Evolutionary conservation across 768 basidiomycete genomes (phyloP).

Genomic region (Suillus plorans): DNA sequence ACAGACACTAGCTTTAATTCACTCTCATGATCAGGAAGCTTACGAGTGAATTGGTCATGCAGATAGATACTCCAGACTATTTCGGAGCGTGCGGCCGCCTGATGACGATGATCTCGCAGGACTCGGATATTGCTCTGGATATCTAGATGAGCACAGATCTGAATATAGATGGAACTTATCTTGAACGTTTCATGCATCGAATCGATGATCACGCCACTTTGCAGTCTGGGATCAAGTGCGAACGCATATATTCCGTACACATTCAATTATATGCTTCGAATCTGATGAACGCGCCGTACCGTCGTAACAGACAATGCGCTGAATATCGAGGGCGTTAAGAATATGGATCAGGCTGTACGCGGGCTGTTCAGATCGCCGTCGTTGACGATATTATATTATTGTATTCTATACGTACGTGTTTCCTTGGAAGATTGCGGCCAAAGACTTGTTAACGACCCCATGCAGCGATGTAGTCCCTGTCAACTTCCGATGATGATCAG

Average conservation of each 20-base stretch:
- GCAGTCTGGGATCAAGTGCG: not conserved
- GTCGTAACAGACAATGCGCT: not conserved
- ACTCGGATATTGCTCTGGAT: not conserved
- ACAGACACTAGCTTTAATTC: slow-evolving; percentile 22
- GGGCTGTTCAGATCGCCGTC: not conserved
- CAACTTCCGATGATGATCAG: not conserved
- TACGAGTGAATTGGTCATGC: not conserved
- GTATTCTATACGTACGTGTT: not conserved
- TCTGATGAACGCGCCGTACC: not conserved
- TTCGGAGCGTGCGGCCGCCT: not conserved
- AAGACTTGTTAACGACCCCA: not conserved
- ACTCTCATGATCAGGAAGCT: slow-evolving; percentile 15
- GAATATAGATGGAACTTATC: not conserved
- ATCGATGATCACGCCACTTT: not conserved
- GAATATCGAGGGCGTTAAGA: not conserved
- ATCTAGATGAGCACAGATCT: not conserved
- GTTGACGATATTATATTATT: not conserved
- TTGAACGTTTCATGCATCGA: not conserved
- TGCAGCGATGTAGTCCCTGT: not conserved
- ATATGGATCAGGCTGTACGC: not conserved
- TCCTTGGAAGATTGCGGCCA: not conserved
- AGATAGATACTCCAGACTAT: not conserved
- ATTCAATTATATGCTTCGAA: not conserved
- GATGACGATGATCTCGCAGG: not conserved
- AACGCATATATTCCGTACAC: not conserved